Evolutionary conservation across 768 basidiomycete species (phyloP), one percentile per base, ranked within the genome.

Genomic region (Dictyophora rubrovolvata): DNA sequence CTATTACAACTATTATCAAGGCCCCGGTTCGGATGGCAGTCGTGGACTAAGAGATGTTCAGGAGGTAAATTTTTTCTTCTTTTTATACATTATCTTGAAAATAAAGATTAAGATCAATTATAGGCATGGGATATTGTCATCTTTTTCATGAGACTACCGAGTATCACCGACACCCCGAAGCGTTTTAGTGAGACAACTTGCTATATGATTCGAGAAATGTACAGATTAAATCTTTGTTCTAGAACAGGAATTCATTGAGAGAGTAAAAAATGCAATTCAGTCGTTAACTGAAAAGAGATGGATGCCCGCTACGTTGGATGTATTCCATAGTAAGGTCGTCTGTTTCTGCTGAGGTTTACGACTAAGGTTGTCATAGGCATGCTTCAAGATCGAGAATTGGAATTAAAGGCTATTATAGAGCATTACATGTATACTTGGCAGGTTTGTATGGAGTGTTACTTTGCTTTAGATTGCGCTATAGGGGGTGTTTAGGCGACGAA

Each of bases 261-360:
- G 12, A 10, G 50, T 52, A 12, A 59, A 59, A 42, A 48, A 28
- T 51, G 49, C 57, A 12, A 48, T 59, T 1, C 21, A 52, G 33
- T 35, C 57, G 6, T 20, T 59, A 33, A 59, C 57, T 10, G 57
- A 59, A 17, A 59, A 42, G 21, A 28, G 57, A 18, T 53, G 48
- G 50, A 53, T 59, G 57, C 57, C 57, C 5, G 57, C 57, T 1
- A 59, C 57, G 2, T 23, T 59, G 23, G 57, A 59, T 17, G 50
- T 59, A 6, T 59, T 59, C 17, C 18, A 59, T 20, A 14, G 57
- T 59, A 11, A 33, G 48, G 35, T 18, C 1, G 28, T 16, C 33
- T 14, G 50, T 34, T 14, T 14, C n/a, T 42, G 42, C n/a, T 42
- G 21, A 34, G 20, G 50, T 4, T 22, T 51, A 18, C 21, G 21